These are phyloP conservation scores for Schoenoplectus tabernaemontani DNA, from an alignment of 202 grass and related monocot species.

Conservation along the genomic window DNA sequence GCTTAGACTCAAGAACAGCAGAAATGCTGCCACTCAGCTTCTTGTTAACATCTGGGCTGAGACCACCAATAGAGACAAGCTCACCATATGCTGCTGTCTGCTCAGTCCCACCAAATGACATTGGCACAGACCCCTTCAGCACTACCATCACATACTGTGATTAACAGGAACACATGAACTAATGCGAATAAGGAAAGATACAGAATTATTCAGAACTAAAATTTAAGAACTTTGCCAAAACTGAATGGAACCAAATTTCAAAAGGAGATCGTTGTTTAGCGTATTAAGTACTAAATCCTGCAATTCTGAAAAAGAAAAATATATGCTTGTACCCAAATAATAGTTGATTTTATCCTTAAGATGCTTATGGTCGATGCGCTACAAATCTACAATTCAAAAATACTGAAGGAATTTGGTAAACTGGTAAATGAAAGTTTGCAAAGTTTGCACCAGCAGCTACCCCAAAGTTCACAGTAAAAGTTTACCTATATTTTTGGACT, in stretches of 20 bases:
- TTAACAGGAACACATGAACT: neutral
- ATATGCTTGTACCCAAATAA: no score
- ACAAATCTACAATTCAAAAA: neutral
- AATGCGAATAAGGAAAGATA: neutral
- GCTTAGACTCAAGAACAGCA: slow-evolving; percentile 57
- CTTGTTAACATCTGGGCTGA: slow-evolving; percentile 77
- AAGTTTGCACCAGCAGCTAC: neutral
- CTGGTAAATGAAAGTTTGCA: neutral
- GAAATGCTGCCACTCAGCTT: slow-evolving; percentile 69
- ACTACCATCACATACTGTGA: slow-evolving; percentile 79
- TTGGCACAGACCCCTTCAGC: slow-evolving; percentile 76
- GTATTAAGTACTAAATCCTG: no score
- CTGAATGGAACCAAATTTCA: neutral
- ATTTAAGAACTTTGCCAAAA: neutral
- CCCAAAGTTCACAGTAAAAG: neutral
- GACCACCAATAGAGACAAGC: slow-evolving; percentile 72
- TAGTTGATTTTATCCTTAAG: neutral
- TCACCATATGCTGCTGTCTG: slow-evolving; percentile 73
- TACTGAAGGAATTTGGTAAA: neutral
- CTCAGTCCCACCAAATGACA: slow-evolving; percentile 76
- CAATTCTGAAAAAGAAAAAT: no score
- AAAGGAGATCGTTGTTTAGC: no score
- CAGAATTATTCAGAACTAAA: neutral
- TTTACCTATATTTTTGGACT: neutral
- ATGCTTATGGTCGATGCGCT: neutral